Base-by-base conservation (phyloP, 129 eudicot species). In the Logfia minima region DNA sequence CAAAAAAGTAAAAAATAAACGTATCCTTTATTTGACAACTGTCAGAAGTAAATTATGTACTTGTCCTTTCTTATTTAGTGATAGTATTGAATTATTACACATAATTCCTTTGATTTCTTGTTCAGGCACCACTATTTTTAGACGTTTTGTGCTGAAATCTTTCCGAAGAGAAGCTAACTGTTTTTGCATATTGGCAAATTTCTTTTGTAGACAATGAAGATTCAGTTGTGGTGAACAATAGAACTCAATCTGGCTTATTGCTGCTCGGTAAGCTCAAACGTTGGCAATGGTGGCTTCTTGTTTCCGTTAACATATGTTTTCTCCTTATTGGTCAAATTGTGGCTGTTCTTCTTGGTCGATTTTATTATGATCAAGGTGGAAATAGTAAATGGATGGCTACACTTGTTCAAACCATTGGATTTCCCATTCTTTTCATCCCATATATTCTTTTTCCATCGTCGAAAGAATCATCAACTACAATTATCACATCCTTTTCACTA, bases 361-460 rank as follows among this genome's bases (percentile, higher is more conserved):
- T 86, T 73, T 94, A 94, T 68, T 94, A 91, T 34, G 96, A 88
- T 39, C 85, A 94, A 65, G 97, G 98, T 56, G 98, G 96, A 56
- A 86, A 90, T 62, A 94, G 98, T 79, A 86, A 77, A 81, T 91
- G 97, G 91, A 65, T 94, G 89, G 90, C 96, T 66, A 89, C 97
- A 32, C 77, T 94, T 26, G 89, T 89, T 68, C 98, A 94, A 84
- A 87, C 98, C 45, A 85, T 90, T 13, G 98, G 96, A 26, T 94
- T 94, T 48, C 98, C 98, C 0, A 79, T 91, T 26, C 96, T 91
- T 71, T 79, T 84, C 70, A 67, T 94, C 77, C 98, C 97, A 13
- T 83, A 87, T 31, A 26, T 86, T 59, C 63, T 94, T 71, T 63
- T 91, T 21, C 90, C 82, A 32, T 82, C 90, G 9, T 48, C 84